Evolutionary conservation across 371 early-diverging fungal genomes (phyloP), one percentile per base, ranked within the genome.

Genomic region (Mycotypha africana): DNA sequence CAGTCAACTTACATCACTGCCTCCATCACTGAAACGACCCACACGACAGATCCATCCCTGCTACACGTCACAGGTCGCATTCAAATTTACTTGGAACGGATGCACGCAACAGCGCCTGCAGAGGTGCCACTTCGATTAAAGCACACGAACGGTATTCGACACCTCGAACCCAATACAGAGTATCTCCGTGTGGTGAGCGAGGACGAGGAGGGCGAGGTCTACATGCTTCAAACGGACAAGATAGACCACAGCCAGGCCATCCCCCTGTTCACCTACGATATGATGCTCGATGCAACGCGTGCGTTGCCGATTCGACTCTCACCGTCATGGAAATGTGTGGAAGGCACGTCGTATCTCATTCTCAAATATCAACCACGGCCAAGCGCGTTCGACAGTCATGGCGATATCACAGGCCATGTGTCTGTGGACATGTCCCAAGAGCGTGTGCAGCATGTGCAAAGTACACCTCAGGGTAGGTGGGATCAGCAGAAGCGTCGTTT

Each of bases 391-490:
- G n/a, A n/a, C n/a, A 28, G 30, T 12, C 6, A 12, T 14, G 2
- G n/a, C 2, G 14, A 34, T n/a, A 9, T 23, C n/a, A 19, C 21
- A 10, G 30, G 31, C 9, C 22, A 23, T 1, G 33, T 41, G 2
- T 15, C 17, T 3, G 25, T 47, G 5, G 14, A 21, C 5, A 30
- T 53, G 25, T 16, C 19, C 5, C 36, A 47, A 3, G 3, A 37
- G 7, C 23, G 14, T 3, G 47, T 47, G 4, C 44, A 4, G 5
- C 33, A 37, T 15, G 53, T 53, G 0, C 53, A 53, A 31, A 53
- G 53, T n/a, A 47, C 42, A 32, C 53, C 53, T 2, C 53, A 53
- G 6, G 53, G 53, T 20, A n/a, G 14, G n/a, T 53, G 53, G 53
- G 42, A 53, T 11, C 33, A 21, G 1, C 12, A 6, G 3, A 42